Base-by-base conservation (phyloP, 371 early-diverging fungal species). In the Rhizopus stolonifer region DNA sequence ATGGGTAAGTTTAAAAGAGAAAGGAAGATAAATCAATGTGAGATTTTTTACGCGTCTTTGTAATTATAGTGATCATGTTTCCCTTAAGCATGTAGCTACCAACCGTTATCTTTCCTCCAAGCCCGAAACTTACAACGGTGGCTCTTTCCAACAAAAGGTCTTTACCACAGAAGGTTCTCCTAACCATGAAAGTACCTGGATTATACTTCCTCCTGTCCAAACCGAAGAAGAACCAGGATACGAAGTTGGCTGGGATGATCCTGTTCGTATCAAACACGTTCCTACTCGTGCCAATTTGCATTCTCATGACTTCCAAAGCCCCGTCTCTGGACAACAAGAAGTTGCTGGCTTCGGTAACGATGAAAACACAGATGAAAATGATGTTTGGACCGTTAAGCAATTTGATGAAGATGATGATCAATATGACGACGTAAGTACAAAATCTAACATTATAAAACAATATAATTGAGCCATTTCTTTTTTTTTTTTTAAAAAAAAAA, bases 281-380 rank as follows among this genome's bases (percentile, higher is more conserved):
- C 53, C 64, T 38, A 80, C 82, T 17, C 69, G 80, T 22, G 56
- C 70, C 46, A 74, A 83, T 56, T 55, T 84, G 29, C 86, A 84
- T 64, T 81, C 82, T 26, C 86, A 86, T 54, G 79, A 67, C 23
- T 54, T 71, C 58, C 62, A 36, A 7, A 78, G 81, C 36, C 79
- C 82, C 42, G 60, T 63, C 36, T 69, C 81, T 22, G 69, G 67
- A 21, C 84, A 84, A 60, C 84, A 86, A 64, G 86, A 86, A 65
- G 81, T 81, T 32, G 71, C 80, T 34, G 77, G 74, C 36, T 83
- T 70, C 44, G 86, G 83, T 48, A 64, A 74, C 55, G 71, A 72
- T 29, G 47, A 60, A 19, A 44, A 53, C 6, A 64, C 69, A 14
- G 84, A 86, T 54, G 69, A 79, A 19, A 84, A 84, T 52, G 86